Evolutionary conservation across 1,284 basidiomycete genomes (phyloP), one percentile per base, ranked within the genome.

Genomic region (Trichosporon coremiiforme): DNA sequence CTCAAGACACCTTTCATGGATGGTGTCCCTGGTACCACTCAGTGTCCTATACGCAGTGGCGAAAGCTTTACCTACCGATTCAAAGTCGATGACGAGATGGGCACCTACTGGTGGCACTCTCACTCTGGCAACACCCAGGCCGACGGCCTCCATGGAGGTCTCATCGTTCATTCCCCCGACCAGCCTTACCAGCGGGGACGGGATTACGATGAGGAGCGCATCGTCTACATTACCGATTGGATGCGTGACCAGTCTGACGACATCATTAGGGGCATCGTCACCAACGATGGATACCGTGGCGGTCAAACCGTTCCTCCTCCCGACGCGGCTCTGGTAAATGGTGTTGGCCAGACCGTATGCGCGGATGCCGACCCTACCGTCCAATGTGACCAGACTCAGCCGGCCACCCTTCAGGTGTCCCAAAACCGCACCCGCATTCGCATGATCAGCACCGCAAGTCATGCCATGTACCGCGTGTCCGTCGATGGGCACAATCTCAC

Each of bases 11-110:
- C 68, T 8, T 67, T 50, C 60, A 78, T 78, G 77, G 78, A 79
- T 64, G 78, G 78, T 29, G 75, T 76, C 8, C 76, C 78, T 3
- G 78, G 78, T 29, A 64, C 78, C 47, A 74, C 78, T 4, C 66
- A 67, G 77, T 89, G 88, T 73, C 87, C 87, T 1, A 87, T 89
- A 70, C 82, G 84, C 1, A 78, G 86, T 0, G 82, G 83, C 0
- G 74, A 82, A 22, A 83, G 82, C 6, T 88, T 87, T 80, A 80
- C 85, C 20, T 88, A 88, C 82, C 55, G 71, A 1, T 78, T 77
- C 69, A 72, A 66, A 66, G 76, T 73, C 45, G 76, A 76, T 1
- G 71, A 73, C 1, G 68, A 69, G 57, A 41, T 25, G 47, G 78
- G 78, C 12, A 75, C 77, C 0, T 78, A 74, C 64, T 80, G 77